Percentiles rank a stretch among this genome's conserved stretches.
phyloP scores from a whole-genome alignment of 208 protist genomes.

The Phytomonas sp. region DNA sequence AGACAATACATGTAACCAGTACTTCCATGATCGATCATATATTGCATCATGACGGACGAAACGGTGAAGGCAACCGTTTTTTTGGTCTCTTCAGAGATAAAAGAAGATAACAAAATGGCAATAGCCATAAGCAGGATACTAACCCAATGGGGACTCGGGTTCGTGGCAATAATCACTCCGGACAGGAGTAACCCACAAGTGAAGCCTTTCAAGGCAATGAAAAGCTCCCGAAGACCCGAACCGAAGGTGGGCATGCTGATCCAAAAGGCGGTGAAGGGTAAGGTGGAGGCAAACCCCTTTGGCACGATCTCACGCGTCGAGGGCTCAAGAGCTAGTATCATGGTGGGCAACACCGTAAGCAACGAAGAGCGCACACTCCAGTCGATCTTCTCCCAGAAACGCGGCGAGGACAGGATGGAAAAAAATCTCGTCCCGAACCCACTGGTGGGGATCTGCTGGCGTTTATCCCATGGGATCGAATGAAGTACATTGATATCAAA shows the following conservation, averaged over 20 bases:
- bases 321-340: slow-evolving; percentile 81
- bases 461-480: slow-evolving; percentile 86
- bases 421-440: slow-evolving; percentile 82
- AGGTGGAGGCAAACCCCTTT: slow-evolving; percentile 38
- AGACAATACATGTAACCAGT: slow-evolving; percentile 57
- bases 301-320: slow-evolving; percentile 53
- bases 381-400: slow-evolving; percentile 88
- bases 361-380: slow-evolving; percentile 76
- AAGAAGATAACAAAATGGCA: slow-evolving; percentile 64
- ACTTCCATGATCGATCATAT: slow-evolving; percentile 35
- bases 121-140: slow-evolving; percentile 70
- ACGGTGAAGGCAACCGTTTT: slow-evolving; percentile 86
- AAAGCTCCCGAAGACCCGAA: slow-evolving; percentile 61
- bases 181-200: slow-evolving; percentile 58
- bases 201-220: slow-evolving; percentile 78
- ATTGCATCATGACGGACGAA: slow-evolving; percentile 73
- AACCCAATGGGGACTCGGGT: slow-evolving; percentile 45
- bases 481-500: slow-evolving; percentile 70
- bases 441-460: slow-evolving; percentile 57
- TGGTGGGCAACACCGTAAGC: slow-evolving; percentile 81
- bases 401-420: slow-evolving; percentile 62
- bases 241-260: slow-evolving; percentile 87
- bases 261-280: slow-evolving; percentile 86
- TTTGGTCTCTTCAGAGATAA: slow-evolving; percentile 81
- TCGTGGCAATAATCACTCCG: slow-evolving; percentile 52